Evolutionary conservation across 1,139 yeast genomes (phyloP).

Genomic region (Geotrichum restrictum): DNA sequence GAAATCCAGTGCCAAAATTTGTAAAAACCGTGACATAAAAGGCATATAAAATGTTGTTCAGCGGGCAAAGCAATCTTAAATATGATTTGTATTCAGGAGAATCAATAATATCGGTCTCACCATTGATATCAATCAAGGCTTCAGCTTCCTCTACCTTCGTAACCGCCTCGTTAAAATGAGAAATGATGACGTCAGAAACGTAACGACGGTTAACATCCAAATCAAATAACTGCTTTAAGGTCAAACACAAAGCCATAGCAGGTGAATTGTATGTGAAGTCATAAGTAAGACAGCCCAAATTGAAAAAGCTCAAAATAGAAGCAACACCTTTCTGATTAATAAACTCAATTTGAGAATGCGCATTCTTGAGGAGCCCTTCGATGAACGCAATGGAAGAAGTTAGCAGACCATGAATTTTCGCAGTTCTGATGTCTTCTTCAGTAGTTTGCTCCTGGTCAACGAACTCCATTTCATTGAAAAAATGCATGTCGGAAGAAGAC

Average conservation of each 20-base stretch:
- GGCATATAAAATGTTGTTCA: conserved; percentile 29
- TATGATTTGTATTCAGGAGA: conserved; percentile 22
- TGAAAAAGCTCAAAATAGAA: conserved; percentile 31
- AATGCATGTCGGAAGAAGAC: conserved; percentile 12
- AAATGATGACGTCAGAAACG: conserved; percentile 26
- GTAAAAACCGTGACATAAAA: conserved; percentile 33
- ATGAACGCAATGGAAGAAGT: conserved; percentile 28
- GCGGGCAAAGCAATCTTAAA: conserved; percentile 24
- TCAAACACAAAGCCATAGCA: conserved; percentile 31
- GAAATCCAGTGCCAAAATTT: conserved; percentile 34
- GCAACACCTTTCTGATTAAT: conserved; percentile 35
- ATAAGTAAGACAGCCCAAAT: conserved; percentile 35
- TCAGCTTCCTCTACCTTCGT: conserved; percentile 16
- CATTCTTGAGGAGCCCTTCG: conserved; percentile 38
- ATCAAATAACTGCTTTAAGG: conserved; percentile 32
- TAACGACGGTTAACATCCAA: conserved; percentile 31
- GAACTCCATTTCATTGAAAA: conserved; percentile 21
- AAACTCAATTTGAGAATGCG: conserved; percentile 35
- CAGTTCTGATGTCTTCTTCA: conserved; percentile 19
- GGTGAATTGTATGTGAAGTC: conserved; percentile 38
- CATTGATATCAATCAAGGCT: conserved; percentile 9
- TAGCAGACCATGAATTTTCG: conserved; percentile 17
- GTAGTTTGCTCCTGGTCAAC: conserved; percentile 17
- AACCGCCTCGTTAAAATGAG: conserved; percentile 11
- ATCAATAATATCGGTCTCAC: conserved; percentile 20